phyloP scores from a whole-genome alignment of 2,329 filamentous ascomycete species.

The Dactylella cylindrospora region DNA sequence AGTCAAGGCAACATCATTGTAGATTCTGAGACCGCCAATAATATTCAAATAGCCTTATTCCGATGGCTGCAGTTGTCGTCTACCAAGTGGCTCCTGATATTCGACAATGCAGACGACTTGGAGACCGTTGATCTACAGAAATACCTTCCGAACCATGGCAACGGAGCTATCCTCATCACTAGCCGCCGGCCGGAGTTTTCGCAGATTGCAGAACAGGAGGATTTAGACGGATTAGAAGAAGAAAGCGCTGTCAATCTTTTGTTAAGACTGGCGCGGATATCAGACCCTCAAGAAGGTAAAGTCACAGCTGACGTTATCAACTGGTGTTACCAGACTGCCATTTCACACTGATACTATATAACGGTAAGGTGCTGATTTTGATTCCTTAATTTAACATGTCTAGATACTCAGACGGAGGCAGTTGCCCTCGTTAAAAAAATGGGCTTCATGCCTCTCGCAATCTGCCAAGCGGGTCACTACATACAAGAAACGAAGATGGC shows the following conservation, averaged over 20 bases:
- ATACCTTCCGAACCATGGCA: slow-evolving; percentile 10
- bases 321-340: no score
- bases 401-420: slow-evolving; percentile 11
- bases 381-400: no score
- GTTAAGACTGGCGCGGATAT: neutral
- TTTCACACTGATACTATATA: no score
- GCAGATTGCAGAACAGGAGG: neutral
- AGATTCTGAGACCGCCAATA: neutral
- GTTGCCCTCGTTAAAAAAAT: slow-evolving; percentile 21
- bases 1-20: neutral
- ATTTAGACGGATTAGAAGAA: neutral
- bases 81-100: slow-evolving; percentile 11
- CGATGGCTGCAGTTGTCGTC: neutral
- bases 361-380: no score
- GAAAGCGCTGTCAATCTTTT: slow-evolving; percentile 1
- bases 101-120: slow-evolving; percentile 18
- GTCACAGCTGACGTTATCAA: no score
- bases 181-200: slow-evolving; percentile 12
- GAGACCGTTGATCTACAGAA: slow-evolving; percentile 8
- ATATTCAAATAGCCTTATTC: no score
- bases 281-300: slow-evolving; percentile 1
- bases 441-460: slow-evolving; percentile 26
- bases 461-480: slow-evolving; percentile 26
- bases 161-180: slow-evolving; percentile 5
- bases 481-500: slow-evolving; percentile 37